Base-by-base conservation (phyloP, 179 eudicot genomes). In the Amaranthus tricolor region DNA sequence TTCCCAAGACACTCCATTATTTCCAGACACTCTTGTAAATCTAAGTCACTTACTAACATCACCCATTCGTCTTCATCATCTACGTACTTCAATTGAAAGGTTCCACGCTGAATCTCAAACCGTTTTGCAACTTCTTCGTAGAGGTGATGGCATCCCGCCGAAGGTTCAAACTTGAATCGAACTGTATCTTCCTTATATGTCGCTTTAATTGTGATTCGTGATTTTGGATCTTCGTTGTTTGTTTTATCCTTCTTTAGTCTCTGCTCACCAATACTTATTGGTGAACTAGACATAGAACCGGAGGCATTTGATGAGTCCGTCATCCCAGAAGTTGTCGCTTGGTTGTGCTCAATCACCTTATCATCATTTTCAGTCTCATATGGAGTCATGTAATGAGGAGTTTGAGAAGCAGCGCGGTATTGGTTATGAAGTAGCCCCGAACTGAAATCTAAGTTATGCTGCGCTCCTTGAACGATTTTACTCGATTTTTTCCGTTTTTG, bases 41-140 rank as follows among this genome's bases (percentile, higher is more conserved):
- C 98, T 0, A 91, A 85, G 74, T 94, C 97, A 65, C 80, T 87
- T 47, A 86, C 89, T 79, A 94, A 73, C 90, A 90, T 78, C 63
- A 94, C 97, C 97, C 97, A 94, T 80, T 94, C 98, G 48, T 90
- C 89, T 68, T 94, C 98, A 40, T 94, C 98, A 53, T 94, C 98
- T 56, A 89, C 81, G 84, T 94, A 94, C 77, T 89, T 90, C 70
- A 94, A 94, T 57, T 92, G 98, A 80, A 94, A 94, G 24, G 81
- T 73, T 55, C 88, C 92, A 0, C 66, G 70, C 64, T 81, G 85
- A 61, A 94, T 74, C 56, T 88, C 85, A 78, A 94, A 94, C 80
- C 98, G 84, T 72, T 76, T 84, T 7, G 91, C 88, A 54, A 94
- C 85, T 76, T 92, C 96, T 76, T 90, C 96, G 55, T 88, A 88